Conservation (phyloP, 768 basidiomycete species). For the Leccinum sublutescens region DNA sequence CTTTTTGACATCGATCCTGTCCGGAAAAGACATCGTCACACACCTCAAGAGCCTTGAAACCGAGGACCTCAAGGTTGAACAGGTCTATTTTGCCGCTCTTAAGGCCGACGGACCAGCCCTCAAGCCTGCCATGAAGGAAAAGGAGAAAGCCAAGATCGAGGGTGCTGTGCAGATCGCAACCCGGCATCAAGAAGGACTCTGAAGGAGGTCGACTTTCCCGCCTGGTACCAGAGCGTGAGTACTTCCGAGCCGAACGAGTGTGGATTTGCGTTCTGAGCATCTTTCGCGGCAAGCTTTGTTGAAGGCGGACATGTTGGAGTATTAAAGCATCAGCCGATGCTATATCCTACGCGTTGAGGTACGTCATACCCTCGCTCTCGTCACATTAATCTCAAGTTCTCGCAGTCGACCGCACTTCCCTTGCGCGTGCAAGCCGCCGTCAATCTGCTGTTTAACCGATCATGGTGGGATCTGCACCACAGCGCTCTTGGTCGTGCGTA, state of each 20-base stretch:
- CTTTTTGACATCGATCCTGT: constrained; percentile 75
- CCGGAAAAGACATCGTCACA: constrained; percentile 68
- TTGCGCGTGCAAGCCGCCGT: too few species aligned
- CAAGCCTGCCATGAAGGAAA: constrained; percentile 48
- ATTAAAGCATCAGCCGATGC: too few species aligned
- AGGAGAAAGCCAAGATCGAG: constrained; percentile 79
- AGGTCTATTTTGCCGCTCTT: constrained; percentile 69
- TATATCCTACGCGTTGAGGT: too few species aligned
- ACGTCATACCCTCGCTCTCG: too few species aligned
- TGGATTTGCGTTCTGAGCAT: constrained; percentile 6
- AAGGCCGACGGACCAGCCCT: constrained; percentile 43
- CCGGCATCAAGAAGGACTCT: constrained; percentile 93
- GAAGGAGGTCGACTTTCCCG: constrained; percentile 88
- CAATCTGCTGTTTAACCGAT: too few species aligned
- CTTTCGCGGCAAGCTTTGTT: constrained; percentile 31
- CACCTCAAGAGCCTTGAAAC: constrained; percentile 76
- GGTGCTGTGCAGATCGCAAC: constrained; percentile 91
- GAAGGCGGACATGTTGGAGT: too few species aligned
- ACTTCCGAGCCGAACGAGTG: background rate
- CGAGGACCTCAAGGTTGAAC: constrained; percentile 59
- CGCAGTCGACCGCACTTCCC: too few species aligned
- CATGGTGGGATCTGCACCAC: too few species aligned
- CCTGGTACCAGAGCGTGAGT: constrained; percentile 90
- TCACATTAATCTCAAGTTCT: too few species aligned
- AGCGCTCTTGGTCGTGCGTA: too few species aligned